phyloP scores from a whole-genome alignment of 2,329 filamentous ascomycete species.

The Fusarium marasasianum region DNA sequence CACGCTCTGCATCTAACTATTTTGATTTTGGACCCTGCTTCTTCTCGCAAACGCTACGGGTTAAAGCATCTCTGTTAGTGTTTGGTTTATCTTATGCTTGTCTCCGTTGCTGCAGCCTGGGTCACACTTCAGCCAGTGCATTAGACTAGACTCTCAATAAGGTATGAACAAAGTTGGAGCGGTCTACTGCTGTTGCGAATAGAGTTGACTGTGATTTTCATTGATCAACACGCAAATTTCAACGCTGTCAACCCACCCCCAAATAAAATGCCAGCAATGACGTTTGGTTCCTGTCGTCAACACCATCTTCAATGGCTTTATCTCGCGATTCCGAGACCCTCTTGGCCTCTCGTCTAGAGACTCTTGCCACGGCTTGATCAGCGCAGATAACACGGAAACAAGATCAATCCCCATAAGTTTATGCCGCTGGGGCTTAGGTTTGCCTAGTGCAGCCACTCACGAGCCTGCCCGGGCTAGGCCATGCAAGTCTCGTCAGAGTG shows the following conservation, averaged over 20 bases:
- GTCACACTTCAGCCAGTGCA: constrained; percentile 8
- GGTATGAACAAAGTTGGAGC: constrained; percentile 25
- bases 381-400: constrained; percentile 42
- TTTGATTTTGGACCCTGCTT: neutral
- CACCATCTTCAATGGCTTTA: neutral
- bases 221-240: neutral
- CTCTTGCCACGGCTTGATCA: neutral
- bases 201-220: constrained; percentile 15
- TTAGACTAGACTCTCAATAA: constrained; percentile 17
- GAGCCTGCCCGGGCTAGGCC: constrained; percentile 16
- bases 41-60: neutral
- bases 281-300: neutral
- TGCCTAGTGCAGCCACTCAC: constrained; percentile 20
- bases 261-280: neutral
- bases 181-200: constrained; percentile 13
- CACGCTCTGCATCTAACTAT: neutral
- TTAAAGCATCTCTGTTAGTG: neutral
- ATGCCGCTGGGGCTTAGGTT: constrained; percentile 16
- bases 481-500: constrained; percentile 24
- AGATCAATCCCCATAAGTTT: constrained; percentile 11
- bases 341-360: neutral
- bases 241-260: neutral
- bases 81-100: constrained; percentile 5
- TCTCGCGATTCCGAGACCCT: neutral
- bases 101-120: neutral